These are phyloP conservation scores for Paramecium tetraurelia DNA, from an alignment of 73 alveolate genomes.

Conservation along the genomic window DNA sequence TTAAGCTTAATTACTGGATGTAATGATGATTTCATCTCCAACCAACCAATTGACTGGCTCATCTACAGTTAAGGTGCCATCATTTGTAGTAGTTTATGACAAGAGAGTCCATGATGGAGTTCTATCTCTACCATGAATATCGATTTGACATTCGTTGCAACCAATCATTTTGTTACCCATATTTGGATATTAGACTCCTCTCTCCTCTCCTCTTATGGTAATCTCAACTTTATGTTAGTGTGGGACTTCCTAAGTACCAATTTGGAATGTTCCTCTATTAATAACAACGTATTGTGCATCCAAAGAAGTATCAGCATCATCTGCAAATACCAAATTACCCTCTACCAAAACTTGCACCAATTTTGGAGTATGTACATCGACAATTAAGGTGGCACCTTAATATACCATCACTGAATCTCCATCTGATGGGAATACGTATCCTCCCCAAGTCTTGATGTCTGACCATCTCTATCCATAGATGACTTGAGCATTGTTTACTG, in stretches of 20 bases:
- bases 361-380: slow-evolving; percentile 70
- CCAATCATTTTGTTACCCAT: slow-evolving; percentile 83
- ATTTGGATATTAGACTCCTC: slow-evolving; percentile 72
- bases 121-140: slow-evolving; percentile 78
- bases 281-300: slow-evolving; percentile 80
- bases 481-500: slow-evolving; percentile 60
- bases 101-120: slow-evolving; percentile 80
- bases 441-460: slow-evolving; percentile 76
- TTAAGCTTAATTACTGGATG: slow-evolving; percentile 69
- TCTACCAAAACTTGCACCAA: slow-evolving; percentile 71
- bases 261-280: slow-evolving; percentile 72
- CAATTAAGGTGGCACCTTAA: slow-evolving; percentile 67
- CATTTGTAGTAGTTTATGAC: slow-evolving; percentile 58
- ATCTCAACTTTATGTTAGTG: slow-evolving; percentile 68
- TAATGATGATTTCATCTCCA: slow-evolving; percentile 80
- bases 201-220: slow-evolving; percentile 74
- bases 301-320: slow-evolving; percentile 64
- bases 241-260: slow-evolving; percentile 81
- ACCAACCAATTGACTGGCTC: slow-evolving; percentile 76
- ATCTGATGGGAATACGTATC: slow-evolving; percentile 73
- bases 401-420: slow-evolving; percentile 72
- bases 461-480: slow-evolving; percentile 71
- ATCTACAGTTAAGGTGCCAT: slow-evolving; percentile 35
- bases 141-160: slow-evolving; percentile 74
- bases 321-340: slow-evolving; percentile 70